phyloP scores from a whole-genome alignment of 1,284 basidiomycete species.

The Anthracocystis walkeri region DNA sequence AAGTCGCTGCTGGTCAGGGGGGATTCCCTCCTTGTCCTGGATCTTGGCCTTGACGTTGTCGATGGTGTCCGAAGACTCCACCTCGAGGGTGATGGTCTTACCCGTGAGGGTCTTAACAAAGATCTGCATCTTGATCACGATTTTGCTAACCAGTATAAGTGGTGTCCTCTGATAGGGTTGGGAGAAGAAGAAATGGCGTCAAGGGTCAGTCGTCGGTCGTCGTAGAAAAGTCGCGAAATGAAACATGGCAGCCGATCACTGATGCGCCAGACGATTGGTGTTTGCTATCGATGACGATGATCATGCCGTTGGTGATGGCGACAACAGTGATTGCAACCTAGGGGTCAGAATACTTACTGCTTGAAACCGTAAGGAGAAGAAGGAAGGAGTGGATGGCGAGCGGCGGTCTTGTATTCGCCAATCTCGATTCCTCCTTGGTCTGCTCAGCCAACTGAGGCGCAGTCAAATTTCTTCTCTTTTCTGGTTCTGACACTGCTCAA shows the following conservation, averaged over 20 bases:
- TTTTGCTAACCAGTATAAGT: slow-evolving; percentile 65
- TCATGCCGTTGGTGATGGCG: neutral
- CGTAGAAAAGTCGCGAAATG: too few relatives aligned
- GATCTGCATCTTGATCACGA: slow-evolving; percentile 63
- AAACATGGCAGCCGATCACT: neutral
- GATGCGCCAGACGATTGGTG: neutral
- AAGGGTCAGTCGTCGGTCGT: neutral
- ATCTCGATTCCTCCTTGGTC: neutral
- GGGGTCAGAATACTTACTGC: slow-evolving; percentile 45
- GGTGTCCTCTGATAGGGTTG: slow-evolving; percentile 48
- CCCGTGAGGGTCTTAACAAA: slow-evolving; percentile 70
- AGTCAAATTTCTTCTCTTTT: slow-evolving; percentile 33
- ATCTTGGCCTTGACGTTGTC: slow-evolving; percentile 71
- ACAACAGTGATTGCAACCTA: slow-evolving; percentile 6
- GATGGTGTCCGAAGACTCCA: slow-evolving; percentile 70
- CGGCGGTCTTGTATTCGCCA: neutral
- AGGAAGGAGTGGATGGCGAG: slow-evolving; percentile 21
- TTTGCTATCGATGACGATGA: neutral
- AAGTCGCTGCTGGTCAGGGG: slow-evolving; percentile 94
- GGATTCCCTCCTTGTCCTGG: slow-evolving; percentile 78
- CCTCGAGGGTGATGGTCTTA: slow-evolving; percentile 71
- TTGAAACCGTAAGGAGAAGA: slow-evolving; percentile 34
- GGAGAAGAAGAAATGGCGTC: neutral
- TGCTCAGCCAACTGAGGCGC: slow-evolving; percentile 3
- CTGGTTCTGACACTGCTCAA: slow-evolving; percentile 9